Percentiles rank a stretch among this genome's conserved stretches.
Conservation (phyloP, 352 stramenopile genomes). For the Globisporangium irregulare region DNA sequence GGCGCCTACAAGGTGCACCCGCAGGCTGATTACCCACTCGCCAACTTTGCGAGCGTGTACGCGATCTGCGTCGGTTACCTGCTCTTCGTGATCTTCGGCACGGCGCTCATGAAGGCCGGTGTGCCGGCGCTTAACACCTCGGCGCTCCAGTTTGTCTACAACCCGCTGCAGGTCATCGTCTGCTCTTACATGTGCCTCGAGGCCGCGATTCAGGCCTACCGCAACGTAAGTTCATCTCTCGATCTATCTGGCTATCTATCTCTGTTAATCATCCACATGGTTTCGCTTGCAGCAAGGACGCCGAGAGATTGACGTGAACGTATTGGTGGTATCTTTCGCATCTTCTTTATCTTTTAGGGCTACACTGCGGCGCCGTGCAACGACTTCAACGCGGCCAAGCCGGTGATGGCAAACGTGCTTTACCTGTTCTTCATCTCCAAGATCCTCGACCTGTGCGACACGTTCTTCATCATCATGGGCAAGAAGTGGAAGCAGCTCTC, state of each 20-base stretch:
- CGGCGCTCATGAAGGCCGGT: slow-evolving; percentile 73
- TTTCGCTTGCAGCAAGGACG: background rate
- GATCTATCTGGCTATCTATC: background rate
- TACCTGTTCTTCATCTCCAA: slow-evolving; percentile 99
- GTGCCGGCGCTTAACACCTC: slow-evolving; percentile 72
- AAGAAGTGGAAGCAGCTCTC: slow-evolving; percentile 98
- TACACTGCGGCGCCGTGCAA: slow-evolving; percentile 95
- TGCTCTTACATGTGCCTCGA: slow-evolving; percentile 98
- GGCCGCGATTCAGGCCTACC: slow-evolving; percentile 91
- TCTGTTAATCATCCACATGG: too few relatives aligned
- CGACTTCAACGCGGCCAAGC: slow-evolving; percentile 85
- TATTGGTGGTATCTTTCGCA: background rate
- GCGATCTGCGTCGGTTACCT: slow-evolving; percentile 62
- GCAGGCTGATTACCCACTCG: slow-evolving; percentile 52
- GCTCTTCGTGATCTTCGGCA: slow-evolving; percentile 65
- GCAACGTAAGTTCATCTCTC: slow-evolving; percentile 44
- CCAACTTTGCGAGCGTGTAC: slow-evolving; percentile 54
- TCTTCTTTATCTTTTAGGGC: slow-evolving; percentile 13
- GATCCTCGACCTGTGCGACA: slow-evolving; percentile 91
- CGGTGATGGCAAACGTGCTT: slow-evolving; percentile 92
- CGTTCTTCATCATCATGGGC: slow-evolving; percentile 97
- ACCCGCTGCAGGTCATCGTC: slow-evolving; percentile 94
- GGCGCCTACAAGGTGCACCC: slow-evolving; percentile 59
- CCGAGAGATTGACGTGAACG: background rate
- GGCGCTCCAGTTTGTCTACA: slow-evolving; percentile 95